phyloP scores from a whole-genome alignment of 176 grass and related monocot genomes.

The Phoenix roebelenii region DNA sequence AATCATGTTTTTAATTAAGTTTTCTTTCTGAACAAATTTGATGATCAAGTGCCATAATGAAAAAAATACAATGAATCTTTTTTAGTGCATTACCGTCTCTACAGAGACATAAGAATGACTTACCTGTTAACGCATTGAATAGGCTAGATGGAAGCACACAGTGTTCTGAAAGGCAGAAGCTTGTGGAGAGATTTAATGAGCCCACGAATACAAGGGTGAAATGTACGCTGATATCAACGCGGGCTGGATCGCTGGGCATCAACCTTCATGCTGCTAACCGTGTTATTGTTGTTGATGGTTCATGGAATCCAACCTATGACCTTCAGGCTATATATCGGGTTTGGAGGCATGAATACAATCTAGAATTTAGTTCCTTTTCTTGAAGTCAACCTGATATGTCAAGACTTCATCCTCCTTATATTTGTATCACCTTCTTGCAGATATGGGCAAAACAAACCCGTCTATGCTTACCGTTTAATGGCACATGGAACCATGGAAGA shows the following conservation, averaged over 20 bases:
- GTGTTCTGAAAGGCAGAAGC: conserved; percentile 79
- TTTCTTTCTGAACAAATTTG: too few relatives aligned
- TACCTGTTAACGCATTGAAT: conserved; percentile 7
- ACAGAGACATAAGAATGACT: too few relatives aligned
- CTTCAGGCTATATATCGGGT: conserved; percentile 96
- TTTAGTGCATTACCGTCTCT: too few relatives aligned
- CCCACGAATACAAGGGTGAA: conserved; percentile 71
- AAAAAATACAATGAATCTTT: too few relatives aligned
- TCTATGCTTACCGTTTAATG: conserved; percentile 90
- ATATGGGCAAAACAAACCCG: conserved; percentile 90
- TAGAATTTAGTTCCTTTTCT: conserved; percentile 10
- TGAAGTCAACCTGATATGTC: too few relatives aligned
- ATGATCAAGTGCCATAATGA: too few relatives aligned
- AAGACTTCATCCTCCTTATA: too few relatives aligned
- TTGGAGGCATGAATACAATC: conserved; percentile 66
- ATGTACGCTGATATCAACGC: conserved; percentile 92
- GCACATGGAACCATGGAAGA: conserved; percentile 97
- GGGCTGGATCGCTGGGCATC: conserved; percentile 94
- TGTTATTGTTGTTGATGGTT: conserved; percentile 90
- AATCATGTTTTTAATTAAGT: too few relatives aligned
- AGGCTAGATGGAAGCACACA: conserved; percentile 95
- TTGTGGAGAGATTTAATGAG: conserved; percentile 91
- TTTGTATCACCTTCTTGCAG: conserved; percentile 31
- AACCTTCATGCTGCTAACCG: conserved; percentile 97
- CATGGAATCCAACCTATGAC: conserved; percentile 99